Evolutionary conservation across 75 land plant species (phyloP), one percentile per base, ranked within the genome.

Genomic region (Cunninghamia lanceolata): DNA sequence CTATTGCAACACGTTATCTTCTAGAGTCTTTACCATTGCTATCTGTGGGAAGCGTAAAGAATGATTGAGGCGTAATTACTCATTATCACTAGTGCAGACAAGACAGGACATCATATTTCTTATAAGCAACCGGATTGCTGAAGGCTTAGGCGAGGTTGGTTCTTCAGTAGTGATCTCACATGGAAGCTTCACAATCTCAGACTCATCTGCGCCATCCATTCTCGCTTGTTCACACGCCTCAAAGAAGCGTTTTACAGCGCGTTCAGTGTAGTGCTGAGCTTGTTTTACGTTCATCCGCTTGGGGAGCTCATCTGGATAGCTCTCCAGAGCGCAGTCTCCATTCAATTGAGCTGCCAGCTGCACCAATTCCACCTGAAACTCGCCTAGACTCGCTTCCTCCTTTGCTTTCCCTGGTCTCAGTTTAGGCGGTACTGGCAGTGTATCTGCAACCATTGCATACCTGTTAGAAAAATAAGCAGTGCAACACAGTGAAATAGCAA

Each of bases 331-430:
- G 85, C 83, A 84, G 77, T 92, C 94, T 43, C 99, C 97, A 14
- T 89, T 93, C 78, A 97, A 59, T 39, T 83, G 90, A 2, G 99
- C 93, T 21, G 95, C 97, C 86, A 95, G 71, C 88, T 95, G 94
- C 42, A 97, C 95, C 84, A 97, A 63, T 85, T 97, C 99, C 39
- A 85, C 52, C 86, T 97, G 99, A 83, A 95, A 95, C n/a, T 97
- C 97, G 4, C 91, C 91, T 3, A 94, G 82, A 68, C 92, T 74
- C 6, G 83, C 83, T 38, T 90, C 91, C 83, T 97, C 94, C 2
- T 87, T 70, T 15, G 95, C 91, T 5, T 89, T 91, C 25, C 81
- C 15, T 96, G 91, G 46, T 43, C 46, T 43, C 46, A 43, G 46
- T 5, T 43, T 43, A 43, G 8, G 8, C 8, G 99, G 91, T 77